Conservation (phyloP, 208 protist species). For the Vickermania spadyakhi region DNA sequence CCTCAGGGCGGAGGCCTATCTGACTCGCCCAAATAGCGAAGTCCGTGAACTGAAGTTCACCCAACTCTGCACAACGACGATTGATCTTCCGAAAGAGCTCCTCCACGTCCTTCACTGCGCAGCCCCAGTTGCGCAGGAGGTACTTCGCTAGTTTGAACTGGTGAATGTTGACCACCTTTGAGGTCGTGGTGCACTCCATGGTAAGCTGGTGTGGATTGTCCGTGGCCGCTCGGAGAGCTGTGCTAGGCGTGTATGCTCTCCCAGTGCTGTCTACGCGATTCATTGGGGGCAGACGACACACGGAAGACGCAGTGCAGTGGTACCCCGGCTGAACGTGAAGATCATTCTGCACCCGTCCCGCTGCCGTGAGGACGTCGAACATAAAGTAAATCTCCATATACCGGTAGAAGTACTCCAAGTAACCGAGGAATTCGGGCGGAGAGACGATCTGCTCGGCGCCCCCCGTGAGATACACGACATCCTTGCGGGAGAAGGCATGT, state of each 20-base stretch:
- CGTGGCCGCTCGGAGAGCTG: neutral
- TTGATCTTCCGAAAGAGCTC: slow-evolving; percentile 17
- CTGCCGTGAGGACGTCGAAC: slow-evolving; percentile 62
- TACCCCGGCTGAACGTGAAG: slow-evolving; percentile 15
- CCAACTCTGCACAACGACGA: slow-evolving; percentile 13
- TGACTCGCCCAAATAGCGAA: slow-evolving; percentile 50
- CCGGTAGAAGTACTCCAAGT: slow-evolving; percentile 53
- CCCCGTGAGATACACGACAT: slow-evolving; percentile 28
- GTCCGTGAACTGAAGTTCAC: slow-evolving; percentile 27
- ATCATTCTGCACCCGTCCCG: slow-evolving; percentile 14
- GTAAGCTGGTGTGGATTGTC: neutral
- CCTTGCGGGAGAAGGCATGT: slow-evolving; percentile 12
- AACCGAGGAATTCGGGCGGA: slow-evolving; percentile 30
- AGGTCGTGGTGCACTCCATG: neutral
- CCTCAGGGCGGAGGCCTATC: slow-evolving; percentile 30
- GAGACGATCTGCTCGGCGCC: slow-evolving; percentile 37
- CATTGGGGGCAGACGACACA: neutral
- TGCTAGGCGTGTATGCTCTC: neutral
- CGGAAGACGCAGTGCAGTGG: neutral
- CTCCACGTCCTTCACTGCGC: slow-evolving; percentile 14
- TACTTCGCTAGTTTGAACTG: slow-evolving; percentile 21
- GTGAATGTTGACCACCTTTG: slow-evolving; percentile 13
- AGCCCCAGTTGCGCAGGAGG: slow-evolving; percentile 41
- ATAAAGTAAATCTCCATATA: slow-evolving; percentile 79
- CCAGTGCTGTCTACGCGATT: neutral